A percentile compares a stretch with the other conserved stretches of the same genome.
phyloP scores from a whole-genome alignment of 345 rosid genomes.

The Limnanthes douglasii region DNA sequence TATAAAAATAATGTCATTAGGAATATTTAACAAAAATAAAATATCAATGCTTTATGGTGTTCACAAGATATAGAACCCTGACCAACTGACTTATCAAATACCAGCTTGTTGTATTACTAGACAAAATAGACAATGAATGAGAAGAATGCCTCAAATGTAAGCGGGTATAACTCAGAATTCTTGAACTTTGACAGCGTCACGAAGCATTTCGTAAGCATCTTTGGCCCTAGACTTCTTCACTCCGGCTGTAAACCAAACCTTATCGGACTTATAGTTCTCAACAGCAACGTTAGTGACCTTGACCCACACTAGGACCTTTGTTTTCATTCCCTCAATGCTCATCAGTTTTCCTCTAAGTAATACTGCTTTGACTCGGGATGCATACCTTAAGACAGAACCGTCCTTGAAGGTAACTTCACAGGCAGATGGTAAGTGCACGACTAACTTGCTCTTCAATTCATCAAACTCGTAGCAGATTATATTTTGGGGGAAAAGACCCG shows the following conservation, averaged over 20 bases:
- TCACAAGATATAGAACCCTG: no score
- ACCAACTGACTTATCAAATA: no score
- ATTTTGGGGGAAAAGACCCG: slow-evolving; percentile 87
- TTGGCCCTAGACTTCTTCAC: slow-evolving; percentile 75
- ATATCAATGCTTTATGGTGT: no score
- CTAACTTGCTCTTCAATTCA: slow-evolving; percentile 62
- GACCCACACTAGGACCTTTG: slow-evolving; percentile 87
- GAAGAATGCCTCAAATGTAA: no score
- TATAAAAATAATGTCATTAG: no score
- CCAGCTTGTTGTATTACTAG: no score
- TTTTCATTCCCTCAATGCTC: slow-evolving; percentile 90
- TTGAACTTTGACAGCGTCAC: slow-evolving; percentile 41
- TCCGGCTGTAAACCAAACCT: slow-evolving; percentile 92
- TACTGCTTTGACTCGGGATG: slow-evolving; percentile 67
- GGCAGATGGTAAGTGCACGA: slow-evolving; percentile 57
- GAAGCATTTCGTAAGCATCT: slow-evolving; percentile 46
- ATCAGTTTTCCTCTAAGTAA: slow-evolving; percentile 62
- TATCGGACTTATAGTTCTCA: slow-evolving; percentile 70
- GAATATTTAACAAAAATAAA: no score
- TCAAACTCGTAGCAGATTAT: slow-evolving; percentile 83
- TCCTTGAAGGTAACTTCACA: slow-evolving; percentile 84
- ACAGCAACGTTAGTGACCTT: slow-evolving; percentile 66
- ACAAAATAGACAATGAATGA: no score
- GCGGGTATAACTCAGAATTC: slow-evolving; percentile 70
- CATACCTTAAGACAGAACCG: slow-evolving; percentile 69